phyloP scores from a whole-genome alignment of 768 basidiomycete species.

The Tulasnella sp. region DNA sequence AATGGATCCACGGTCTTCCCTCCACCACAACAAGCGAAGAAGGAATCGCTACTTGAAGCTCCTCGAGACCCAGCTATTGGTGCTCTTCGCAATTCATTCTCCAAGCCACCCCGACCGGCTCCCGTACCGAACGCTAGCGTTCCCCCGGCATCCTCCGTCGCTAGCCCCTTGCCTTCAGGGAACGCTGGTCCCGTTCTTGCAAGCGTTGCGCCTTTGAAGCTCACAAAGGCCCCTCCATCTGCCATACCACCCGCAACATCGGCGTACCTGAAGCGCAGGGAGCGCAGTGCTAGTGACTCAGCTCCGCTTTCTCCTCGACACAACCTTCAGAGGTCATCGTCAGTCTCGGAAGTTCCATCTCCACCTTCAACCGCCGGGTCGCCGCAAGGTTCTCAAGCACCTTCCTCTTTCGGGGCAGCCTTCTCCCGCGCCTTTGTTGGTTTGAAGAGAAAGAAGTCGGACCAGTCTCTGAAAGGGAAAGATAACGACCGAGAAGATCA shows the following conservation, averaged over 20 bases:
- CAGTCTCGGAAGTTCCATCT: background rate
- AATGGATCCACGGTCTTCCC: background rate
- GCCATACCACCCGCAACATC: background rate
- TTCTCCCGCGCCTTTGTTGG: background rate
- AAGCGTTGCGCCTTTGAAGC: background rate
- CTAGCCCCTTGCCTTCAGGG: background rate
- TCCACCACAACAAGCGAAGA: background rate
- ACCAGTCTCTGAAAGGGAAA: constrained; percentile 3
- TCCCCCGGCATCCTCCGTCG: background rate
- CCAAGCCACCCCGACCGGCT: constrained; percentile 17
- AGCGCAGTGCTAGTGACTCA: constrained; percentile 17
- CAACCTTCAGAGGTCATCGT: background rate
- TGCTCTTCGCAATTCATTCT: constrained; percentile 20
- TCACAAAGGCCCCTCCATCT: background rate
- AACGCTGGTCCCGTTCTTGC: too few species aligned
- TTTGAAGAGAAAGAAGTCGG: constrained; percentile 5
- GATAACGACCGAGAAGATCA: background rate
- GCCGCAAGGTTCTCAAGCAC: background rate
- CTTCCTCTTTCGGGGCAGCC: constrained; percentile 12
- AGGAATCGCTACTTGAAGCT: background rate
- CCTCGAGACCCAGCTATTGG: background rate
- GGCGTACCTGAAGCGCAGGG: background rate
- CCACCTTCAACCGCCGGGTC: background rate
- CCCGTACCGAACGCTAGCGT: background rate
- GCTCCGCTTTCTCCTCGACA: background rate